Evolutionary conservation across 495 filamentous ascomycete genomes (phyloP).

Genomic region (Talaromyces borbonicus): DNA sequence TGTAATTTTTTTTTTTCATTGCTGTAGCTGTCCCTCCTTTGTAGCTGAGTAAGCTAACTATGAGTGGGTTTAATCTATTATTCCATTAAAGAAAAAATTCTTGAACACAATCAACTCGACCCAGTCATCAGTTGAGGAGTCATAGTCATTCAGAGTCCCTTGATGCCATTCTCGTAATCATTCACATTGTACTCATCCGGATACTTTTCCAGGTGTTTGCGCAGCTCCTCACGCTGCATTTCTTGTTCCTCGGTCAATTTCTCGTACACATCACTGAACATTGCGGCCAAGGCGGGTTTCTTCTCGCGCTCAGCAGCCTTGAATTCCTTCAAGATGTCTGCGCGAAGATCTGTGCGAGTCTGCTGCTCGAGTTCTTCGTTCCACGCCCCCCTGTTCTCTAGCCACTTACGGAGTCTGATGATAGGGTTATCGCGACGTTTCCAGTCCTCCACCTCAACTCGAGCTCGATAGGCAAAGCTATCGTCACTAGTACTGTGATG

Average conservation of each 20-base stretch:
- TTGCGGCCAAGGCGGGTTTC: slow-evolving; percentile 65
- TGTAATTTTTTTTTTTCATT: too few species aligned
- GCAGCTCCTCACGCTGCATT: slow-evolving; percentile 72
- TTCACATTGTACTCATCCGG: slow-evolving; percentile 86
- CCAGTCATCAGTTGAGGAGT: neutral
- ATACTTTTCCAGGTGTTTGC: slow-evolving; percentile 68
- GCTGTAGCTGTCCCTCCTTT: too few species aligned
- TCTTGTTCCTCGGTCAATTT: slow-evolving; percentile 71
- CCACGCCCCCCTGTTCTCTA: slow-evolving; percentile 74
- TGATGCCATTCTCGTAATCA: slow-evolving; percentile 65
- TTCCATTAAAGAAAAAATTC: too few species aligned
- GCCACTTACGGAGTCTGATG: slow-evolving; percentile 80
- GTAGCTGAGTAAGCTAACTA: too few species aligned
- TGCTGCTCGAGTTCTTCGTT: slow-evolving; percentile 75
- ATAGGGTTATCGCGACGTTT: slow-evolving; percentile 94
- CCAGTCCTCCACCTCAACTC: slow-evolving; percentile 96
- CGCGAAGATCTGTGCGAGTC: slow-evolving; percentile 52
- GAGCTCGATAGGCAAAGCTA: slow-evolving; percentile 89
- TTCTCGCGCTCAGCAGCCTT: slow-evolving; percentile 79
- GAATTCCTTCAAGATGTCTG: slow-evolving; percentile 77
- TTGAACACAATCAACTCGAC: too few species aligned
- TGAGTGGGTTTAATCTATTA: too few species aligned
- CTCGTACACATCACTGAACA: slow-evolving; percentile 86
- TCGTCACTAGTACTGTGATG: slow-evolving; percentile 99
- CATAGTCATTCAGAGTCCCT: slow-evolving; percentile 42